A percentile compares a stretch with the other conserved stretches of the same genome.
Evolutionary conservation across 306 rosid species (phyloP).

Genomic region (Citrullus amarus): DNA sequence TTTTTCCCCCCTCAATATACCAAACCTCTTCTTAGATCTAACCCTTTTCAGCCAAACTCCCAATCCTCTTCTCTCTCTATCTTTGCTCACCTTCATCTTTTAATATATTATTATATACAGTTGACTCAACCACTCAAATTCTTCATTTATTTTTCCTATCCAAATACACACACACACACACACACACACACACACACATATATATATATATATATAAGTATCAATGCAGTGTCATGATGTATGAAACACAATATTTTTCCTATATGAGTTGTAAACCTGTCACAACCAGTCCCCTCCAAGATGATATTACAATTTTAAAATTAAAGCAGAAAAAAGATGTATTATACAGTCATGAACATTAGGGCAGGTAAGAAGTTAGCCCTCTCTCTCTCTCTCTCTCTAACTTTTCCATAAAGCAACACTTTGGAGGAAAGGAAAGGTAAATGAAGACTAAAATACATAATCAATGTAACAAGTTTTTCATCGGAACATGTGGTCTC

Average conservation of each 20-base stretch:
- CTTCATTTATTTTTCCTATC: neutral
- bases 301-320: neutral
- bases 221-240: neutral
- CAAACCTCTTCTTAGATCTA: conserved; percentile 14
- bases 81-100: neutral
- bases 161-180: neutral
- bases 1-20: neutral
- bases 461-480: neutral
- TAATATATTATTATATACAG: too few species aligned
- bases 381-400: neutral
- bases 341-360: neutral
- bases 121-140: neutral
- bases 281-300: neutral
- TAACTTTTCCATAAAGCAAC: neutral
- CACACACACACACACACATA: neutral
- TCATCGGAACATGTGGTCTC: neutral
- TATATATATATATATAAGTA: too few species aligned
- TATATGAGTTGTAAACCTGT: neutral
- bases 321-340: neutral
- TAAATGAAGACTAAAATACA: too few species aligned
- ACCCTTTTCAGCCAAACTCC: conserved; percentile 14
- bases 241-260: neutral
- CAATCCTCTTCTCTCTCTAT: neutral
- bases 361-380: neutral
- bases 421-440: neutral